Conservation (phyloP, 257 asterid genomes). For the Forsythia viridissima region DNA sequence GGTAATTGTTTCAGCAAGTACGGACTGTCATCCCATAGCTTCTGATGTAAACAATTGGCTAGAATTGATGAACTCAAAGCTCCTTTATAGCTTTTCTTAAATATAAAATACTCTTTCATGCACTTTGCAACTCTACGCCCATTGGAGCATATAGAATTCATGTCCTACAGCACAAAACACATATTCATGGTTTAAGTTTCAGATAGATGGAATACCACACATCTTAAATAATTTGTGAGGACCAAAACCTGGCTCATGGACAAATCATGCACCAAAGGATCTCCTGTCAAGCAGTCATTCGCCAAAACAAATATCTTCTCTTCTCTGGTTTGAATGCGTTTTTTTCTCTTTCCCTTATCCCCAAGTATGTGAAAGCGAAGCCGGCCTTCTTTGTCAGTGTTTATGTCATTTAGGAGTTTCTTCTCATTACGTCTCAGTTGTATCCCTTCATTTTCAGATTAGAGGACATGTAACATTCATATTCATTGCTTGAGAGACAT, state of each 20-base stretch:
- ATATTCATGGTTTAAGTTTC: slow-evolving; percentile 9
- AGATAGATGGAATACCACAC: slow-evolving; percentile 11
- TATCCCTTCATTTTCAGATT: slow-evolving; percentile 75
- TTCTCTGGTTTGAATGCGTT: slow-evolving; percentile 90
- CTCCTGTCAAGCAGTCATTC: slow-evolving; percentile 96
- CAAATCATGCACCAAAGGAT: slow-evolving; percentile 82
- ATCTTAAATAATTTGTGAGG: slow-evolving; percentile 28
- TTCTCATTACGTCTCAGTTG: slow-evolving; percentile 94
- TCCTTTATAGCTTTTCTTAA: slow-evolving; percentile 78
- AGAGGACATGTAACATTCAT: slow-evolving; percentile 26
- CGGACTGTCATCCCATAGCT: slow-evolving; percentile 92
- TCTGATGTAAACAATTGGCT: slow-evolving; percentile 84
- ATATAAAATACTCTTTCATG: slow-evolving; percentile 87
- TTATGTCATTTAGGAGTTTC: slow-evolving; percentile 85
- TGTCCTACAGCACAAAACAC: slow-evolving; percentile 55
- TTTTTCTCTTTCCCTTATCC: slow-evolving; percentile 80
- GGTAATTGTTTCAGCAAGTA: slow-evolving; percentile 95
- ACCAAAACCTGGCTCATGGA: slow-evolving; percentile 87
- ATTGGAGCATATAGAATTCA: slow-evolving; percentile 78
- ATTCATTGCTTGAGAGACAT: slow-evolving; percentile 21
- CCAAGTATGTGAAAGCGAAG: slow-evolving; percentile 90
- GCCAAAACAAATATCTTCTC: slow-evolving; percentile 90
- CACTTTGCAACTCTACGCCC: slow-evolving; percentile 95
- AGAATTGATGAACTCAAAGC: slow-evolving; percentile 68
- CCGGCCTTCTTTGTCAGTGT: slow-evolving; percentile 80